Percentiles rank a stretch among this genome's conserved stretches.
Conservation (phyloP, 176 grass and related monocot genomes). For the Elymus sibiricus region DNA sequence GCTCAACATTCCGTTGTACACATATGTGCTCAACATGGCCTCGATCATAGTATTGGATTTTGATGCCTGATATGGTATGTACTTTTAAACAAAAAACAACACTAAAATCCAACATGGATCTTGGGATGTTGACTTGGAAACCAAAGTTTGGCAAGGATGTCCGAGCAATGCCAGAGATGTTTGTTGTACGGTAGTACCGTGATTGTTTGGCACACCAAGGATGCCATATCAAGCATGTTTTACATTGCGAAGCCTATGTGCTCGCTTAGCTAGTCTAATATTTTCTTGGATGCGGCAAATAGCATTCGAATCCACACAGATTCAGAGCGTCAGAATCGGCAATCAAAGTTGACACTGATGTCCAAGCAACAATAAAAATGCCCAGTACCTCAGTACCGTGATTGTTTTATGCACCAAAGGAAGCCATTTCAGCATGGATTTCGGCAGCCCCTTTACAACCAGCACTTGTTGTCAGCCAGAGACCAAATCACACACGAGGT, state of each 20-base stretch:
- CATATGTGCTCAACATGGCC: not conserved
- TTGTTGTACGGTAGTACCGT: too few relatives aligned
- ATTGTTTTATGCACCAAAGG: not conserved
- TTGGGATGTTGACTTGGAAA: not conserved
- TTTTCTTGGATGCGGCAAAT: too few relatives aligned
- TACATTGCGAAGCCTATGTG: too few relatives aligned
- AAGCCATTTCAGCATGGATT: not conserved
- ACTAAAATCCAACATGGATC: not conserved
- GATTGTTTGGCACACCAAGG: too few relatives aligned
- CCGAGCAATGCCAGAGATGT: not conserved
- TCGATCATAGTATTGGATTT: not conserved
- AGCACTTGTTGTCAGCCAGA: not conserved
- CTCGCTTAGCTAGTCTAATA: too few relatives aligned
- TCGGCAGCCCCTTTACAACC: not conserved
- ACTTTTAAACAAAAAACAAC: not conserved
- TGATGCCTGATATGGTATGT: not conserved
- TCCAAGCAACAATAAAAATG: not conserved
- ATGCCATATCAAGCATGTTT: too few relatives aligned
- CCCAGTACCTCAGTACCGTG: too few relatives aligned
- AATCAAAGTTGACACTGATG: not conserved
- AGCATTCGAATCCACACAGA: too few relatives aligned
- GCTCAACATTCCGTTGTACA: too few relatives aligned
- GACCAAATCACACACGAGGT: not conserved
- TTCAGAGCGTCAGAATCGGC: not conserved
- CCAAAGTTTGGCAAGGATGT: not conserved